Base-by-base conservation (phyloP, 371 early-diverging fungal genomes). In the Apophysomyces trapeziformis region DNA sequence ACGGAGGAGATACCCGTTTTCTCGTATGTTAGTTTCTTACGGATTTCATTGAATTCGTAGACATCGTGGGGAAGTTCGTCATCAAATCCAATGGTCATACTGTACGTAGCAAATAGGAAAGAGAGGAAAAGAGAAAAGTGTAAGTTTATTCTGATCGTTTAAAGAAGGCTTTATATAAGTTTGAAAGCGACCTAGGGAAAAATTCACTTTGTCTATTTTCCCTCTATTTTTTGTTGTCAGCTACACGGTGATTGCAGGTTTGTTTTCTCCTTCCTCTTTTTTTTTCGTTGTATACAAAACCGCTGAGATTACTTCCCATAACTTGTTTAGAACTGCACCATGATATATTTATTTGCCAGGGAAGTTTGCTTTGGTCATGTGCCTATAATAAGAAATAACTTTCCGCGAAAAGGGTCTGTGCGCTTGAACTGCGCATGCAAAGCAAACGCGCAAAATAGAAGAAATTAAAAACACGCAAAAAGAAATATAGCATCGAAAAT, bases 1-100 rank as follows among this genome's bases (percentile, higher is more conserved):
- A 76, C 61, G 21, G 80, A 76, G 8, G 78, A 79, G 60, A 80
- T 59, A 21, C 84, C 84, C 11, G 84, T 67, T 57, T 82, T 79
- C 47, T 73, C 70, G 68, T 80, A 82, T 16, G 68, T 64, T 68
- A 77, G 63, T 58, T 74, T 74, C 64, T 79, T 75, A 14, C 83
- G 75, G 21, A 79, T 76, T 38, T 76, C 78, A 57, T 82, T 79
- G 68, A 74, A 82, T 43, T 78, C 72, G 46, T 82, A 82, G 9
- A 82, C 80, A 45, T 82, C 80, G 45, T 67, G 41, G 47, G 83
- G 83, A 58, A 82, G 76, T 37, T 82, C 83, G 68, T 79, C 76
- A 60, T 82, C 83, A 67, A 79, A 82, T 36, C 80, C 78, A 57
- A 78, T 21, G 65, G 76, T 76, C 80, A 78, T 79, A 14, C 58